Evolutionary conservation across 306 rosid species (phyloP), one percentile per base, ranked within the genome.

Genomic region (Quercus dentata): DNA sequence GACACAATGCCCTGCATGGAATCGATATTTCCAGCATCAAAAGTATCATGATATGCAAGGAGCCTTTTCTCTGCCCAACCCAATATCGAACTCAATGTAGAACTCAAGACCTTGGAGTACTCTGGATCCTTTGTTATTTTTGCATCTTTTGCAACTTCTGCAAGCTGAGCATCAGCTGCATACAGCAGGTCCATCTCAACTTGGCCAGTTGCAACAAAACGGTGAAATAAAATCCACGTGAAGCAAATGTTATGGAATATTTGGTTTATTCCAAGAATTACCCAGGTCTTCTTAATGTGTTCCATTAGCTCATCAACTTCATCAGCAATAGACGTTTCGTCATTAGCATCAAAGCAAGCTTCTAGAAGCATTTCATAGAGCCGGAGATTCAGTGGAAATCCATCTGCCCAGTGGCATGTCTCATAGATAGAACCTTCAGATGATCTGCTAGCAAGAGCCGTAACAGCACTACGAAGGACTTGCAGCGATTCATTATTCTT

Each of bases 21-120:
- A 78, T 93, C 96, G 57, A 91, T 86, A 69, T 91, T 95, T 75
- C 86, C 89, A 56, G 82, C 77, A 79, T 91, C 99, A 82, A 95
- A 95, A 56, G 99, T 95, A 85, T 95, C 99, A 71, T 95, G 99
- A 85, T 95, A 95, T 4, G 99, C 99, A 84, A 95, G 98, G 49
- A 93, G 99, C 88, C 99, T 87, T 85, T 93, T 93, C 88, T 95
- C 99, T 17, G 97, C 96, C 99, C 98, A 95, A 27, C 99, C 99
- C 89, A 95, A 52, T 70, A 95, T 88, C 1, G 97, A 81, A 86
- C 94, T 91, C 94, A 95, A 84, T 18, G 97, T 90, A 52, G 96
- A 92, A 85, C 98, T 95, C 91, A 95, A 86, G 62, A 89, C 83
- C 83, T 91, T 91, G 70, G 94, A 88, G 79, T 90, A 93, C 55